Percentiles rank a stretch among this genome's conserved stretches.
Conservation (phyloP, 164 flowering plant species). For the Paratinospora sagittata region DNA sequence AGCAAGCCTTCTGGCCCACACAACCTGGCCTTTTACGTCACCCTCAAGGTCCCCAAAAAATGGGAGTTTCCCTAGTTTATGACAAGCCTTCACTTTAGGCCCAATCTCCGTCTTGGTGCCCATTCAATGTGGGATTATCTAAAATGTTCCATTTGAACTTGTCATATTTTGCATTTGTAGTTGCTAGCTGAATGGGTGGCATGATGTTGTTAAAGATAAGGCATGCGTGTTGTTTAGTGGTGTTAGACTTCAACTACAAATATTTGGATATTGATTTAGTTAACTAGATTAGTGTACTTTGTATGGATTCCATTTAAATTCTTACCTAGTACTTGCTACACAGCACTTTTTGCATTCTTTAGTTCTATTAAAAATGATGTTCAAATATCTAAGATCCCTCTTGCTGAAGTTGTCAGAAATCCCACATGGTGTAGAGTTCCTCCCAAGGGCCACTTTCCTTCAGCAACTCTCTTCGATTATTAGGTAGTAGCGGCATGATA, state of each 20-base stretch:
- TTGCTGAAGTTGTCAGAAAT: constrained; percentile 60
- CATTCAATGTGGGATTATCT: no score
- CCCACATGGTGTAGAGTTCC: constrained; percentile 55
- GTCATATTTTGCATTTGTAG: no score
- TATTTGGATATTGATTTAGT: background rate
- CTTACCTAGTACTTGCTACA: background rate
- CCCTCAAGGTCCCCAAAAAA: no score
- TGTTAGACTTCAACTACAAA: background rate
- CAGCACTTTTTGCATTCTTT: background rate
- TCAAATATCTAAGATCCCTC: background rate
- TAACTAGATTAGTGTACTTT: background rate
- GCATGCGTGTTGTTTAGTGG: background rate
- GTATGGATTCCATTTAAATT: background rate
- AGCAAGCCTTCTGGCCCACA: no score
- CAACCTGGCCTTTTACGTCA: no score
- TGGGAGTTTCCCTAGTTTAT: no score
- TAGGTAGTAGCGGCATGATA: constrained; percentile 39
- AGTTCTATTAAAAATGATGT: background rate
- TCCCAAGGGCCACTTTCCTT: constrained; percentile 54
- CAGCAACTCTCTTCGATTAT: constrained; percentile 58
- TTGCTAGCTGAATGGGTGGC: no score
- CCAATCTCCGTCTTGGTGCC: no score
- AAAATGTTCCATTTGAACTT: no score
- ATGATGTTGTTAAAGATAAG: background rate
- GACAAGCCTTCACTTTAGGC: no score